Evolutionary conservation across 441 rosid genomes (phyloP), one percentile per base, ranked within the genome.

Genomic region (Aleurites moluccanus): DNA sequence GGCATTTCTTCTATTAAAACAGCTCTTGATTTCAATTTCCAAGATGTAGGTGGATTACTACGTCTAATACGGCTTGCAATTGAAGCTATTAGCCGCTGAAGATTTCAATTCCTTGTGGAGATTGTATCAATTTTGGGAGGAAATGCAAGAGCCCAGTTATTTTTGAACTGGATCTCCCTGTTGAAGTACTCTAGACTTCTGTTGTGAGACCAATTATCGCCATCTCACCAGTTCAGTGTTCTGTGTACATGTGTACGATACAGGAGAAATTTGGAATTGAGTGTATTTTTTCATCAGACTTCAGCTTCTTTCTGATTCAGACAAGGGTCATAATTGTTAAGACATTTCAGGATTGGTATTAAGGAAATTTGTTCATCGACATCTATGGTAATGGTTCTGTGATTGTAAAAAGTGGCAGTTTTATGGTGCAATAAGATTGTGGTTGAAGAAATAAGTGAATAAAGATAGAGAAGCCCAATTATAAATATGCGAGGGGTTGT

Each of bases 1-100:
- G 85, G 84, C 77, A 77, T 92, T 75, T 70, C 82, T 68, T 86
- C 90, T 60, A 86, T 94, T 64, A 92, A 84, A 87, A 86, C 79
- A 68, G 96, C 99, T 75, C 94, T 96, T 84, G 98, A 96, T 89
- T 92, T 88, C 79, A 91, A 86, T 86, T 96, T 94, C 83, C 98
- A 92, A 64, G 98, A 96, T 61, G 80, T 96, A 72, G 95, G 92
- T 71, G 96, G 92, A 69, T 82, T 94, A 47, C 80, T 96, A 75
- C 94, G 80, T 73, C 80, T 94, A 77, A 92, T 96, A 78, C 87
- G 92, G 83, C 85, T 92, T 64, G 98, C 99, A 42, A 85, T 88
- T 77, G 93, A 94, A 73, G 92, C 91, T 79, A 91, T 89, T 69
- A 80, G 88, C 86, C 90, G 84, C 53, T 89, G 80, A 85, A 65